Evolutionary conservation across 768 basidiomycete species (phyloP).

Genomic region (Sarcodon sp.): DNA sequence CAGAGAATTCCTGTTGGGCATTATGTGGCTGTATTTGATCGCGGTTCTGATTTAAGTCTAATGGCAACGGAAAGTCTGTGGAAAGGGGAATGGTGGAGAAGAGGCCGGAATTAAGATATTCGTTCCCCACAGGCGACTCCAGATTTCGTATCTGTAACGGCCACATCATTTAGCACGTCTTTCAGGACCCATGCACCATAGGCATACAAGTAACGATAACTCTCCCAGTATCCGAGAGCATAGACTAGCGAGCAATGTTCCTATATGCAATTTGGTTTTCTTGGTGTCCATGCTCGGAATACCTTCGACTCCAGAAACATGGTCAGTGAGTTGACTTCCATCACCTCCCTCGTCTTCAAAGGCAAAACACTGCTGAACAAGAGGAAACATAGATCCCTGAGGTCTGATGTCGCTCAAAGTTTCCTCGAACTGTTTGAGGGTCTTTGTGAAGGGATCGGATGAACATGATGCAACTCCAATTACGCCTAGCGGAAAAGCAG

Average conservation of each 20-base stretch:
- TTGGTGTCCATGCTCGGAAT: conserved; percentile 85
- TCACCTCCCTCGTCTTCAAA: conserved; percentile 58
- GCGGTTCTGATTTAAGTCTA: conserved; percentile 30
- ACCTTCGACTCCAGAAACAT: conserved; percentile 51
- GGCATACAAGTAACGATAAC: conserved; percentile 71
- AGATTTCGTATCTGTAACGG: conserved; percentile 51
- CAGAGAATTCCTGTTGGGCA: conserved; percentile 41
- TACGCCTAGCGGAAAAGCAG: conserved; percentile 76
- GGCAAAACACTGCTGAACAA: conserved; percentile 74
- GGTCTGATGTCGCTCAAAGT: conserved; percentile 56
- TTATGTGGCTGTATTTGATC: conserved; percentile 36
- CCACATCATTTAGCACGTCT: neutral
- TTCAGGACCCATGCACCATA: neutral
- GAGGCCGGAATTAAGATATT: conserved; percentile 62
- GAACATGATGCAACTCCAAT: conserved; percentile 76
- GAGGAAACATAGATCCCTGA: conserved; percentile 52
- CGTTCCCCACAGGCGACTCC: conserved; percentile 78
- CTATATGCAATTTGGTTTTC: conserved; percentile 55
- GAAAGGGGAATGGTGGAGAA: conserved; percentile 50
- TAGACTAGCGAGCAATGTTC: conserved; percentile 78
- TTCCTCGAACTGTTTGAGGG: conserved; percentile 55
- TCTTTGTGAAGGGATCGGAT: conserved; percentile 34
- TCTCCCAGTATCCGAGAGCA: conserved; percentile 81
- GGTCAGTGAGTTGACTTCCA: conserved; percentile 41
- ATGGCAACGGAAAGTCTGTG: conserved; percentile 45